These are phyloP conservation scores for Gleditsia sinensis DNA, from an alignment of 306 rosid genomes.

Conservation along the genomic window DNA sequence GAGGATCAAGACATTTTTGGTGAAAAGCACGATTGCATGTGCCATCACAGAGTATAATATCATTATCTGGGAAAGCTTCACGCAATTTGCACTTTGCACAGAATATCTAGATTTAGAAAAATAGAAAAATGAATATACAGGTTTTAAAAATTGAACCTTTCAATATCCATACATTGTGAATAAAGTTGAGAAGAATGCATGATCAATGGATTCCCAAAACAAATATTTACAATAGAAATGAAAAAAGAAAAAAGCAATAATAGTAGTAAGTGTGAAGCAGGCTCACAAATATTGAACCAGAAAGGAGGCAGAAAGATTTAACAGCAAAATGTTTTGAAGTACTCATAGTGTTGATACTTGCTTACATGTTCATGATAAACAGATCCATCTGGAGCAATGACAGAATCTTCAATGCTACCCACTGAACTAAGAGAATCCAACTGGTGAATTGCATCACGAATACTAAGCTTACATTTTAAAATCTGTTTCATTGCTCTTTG, in stretches of 20 bases:
- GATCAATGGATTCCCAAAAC: background rate
- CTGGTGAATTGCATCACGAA: constrained; percentile 76
- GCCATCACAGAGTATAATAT: constrained; percentile 82
- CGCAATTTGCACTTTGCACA: constrained; percentile 78
- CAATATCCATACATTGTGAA: constrained; percentile 4
- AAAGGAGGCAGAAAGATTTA: constrained; percentile 20
- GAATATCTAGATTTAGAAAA: constrained; percentile 57
- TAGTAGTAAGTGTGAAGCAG: background rate
- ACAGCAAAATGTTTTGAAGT: background rate
- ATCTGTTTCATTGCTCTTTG: constrained; percentile 83
- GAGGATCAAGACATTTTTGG: constrained; percentile 85
- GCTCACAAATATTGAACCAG: background rate
- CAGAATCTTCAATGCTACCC: constrained; percentile 78
- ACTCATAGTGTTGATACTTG: constrained; percentile 17
- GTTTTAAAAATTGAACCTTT: constrained; percentile 10
- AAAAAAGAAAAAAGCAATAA: background rate
- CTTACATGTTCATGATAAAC: constrained; percentile 75
- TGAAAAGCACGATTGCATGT: constrained; percentile 89
- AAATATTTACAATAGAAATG: background rate
- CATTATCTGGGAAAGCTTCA: constrained; percentile 75
- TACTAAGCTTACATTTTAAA: constrained; percentile 78
- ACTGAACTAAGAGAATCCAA: constrained; percentile 74
- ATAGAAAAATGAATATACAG: constrained; percentile 30
- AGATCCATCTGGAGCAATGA: constrained; percentile 78
- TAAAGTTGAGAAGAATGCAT: constrained; percentile 15